Evolutionary conservation across 2,329 filamentous ascomycete species (phyloP), one percentile per base, ranked within the genome.

Genomic region (Neonectria hederae): DNA sequence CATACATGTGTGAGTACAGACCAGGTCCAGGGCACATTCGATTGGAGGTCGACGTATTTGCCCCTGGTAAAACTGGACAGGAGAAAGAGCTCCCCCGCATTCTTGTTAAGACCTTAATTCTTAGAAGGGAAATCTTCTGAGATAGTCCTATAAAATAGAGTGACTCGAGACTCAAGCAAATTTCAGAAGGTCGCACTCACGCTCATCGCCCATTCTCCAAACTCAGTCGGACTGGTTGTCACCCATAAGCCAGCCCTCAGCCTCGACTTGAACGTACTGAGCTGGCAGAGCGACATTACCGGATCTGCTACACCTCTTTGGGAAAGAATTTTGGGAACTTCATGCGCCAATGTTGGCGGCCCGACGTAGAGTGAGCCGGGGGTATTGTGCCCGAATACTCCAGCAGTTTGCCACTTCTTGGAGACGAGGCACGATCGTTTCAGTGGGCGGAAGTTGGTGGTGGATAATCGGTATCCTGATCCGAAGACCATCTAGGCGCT

Each of bases 391-490:
- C 53, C 59, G 46, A 55, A 9, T 4, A 17, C 13, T 17, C 53
- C 28, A n/a, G 9, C 38, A 46, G 38, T 35, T 55, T 10, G 43
- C 14, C 38, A 42, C 26, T 62, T 21, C 19, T 28, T 30, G 26
- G 13, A 52, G 42, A 42, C n/a, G 38, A 45, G 26, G 35, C 26
- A 26, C 53, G 19, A 54, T 30, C 19, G 10, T 22, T 52, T 32
- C 53, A 46, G 59, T 26, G 49, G 24, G 53, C 22, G 11, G 30
- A 46, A 54, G 1, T 32, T 22, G 42, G 30, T 10, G 24, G n/a
- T 54, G 22, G 32, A 48, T 48, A 10, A 17, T 46, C 54, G 60
- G 48, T 17, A 53, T 53, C n/a, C 10, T 45, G 54, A 58, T 48
- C 54, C 60, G 48, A 38, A 19, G n/a, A 21, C 48, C 4, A 26